Evolutionary conservation across 352 stramenopile genomes (phyloP).

Genomic region (Phytopythium kandeliae): DNA sequence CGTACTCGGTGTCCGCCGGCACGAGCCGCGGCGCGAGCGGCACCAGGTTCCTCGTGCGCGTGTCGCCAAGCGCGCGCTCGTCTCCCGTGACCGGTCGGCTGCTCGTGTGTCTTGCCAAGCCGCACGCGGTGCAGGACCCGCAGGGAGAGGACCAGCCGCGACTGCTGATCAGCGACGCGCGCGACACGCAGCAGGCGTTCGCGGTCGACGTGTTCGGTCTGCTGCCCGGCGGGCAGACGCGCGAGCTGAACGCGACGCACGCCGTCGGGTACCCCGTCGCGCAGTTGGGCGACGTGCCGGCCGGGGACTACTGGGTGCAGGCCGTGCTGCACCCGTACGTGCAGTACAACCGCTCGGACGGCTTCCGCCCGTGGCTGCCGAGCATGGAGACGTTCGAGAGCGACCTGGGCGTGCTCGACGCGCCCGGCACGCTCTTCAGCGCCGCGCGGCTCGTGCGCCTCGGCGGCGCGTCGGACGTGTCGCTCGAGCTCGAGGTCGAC

Average conservation of each 20-base stretch:
- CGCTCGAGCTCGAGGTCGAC: conserved; percentile 36
- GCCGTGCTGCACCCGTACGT: conserved; percentile 56
- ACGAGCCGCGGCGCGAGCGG: background rate
- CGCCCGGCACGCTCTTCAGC: conserved; percentile 59
- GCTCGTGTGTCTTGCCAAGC: conserved; percentile 51
- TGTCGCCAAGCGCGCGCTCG: conserved; percentile 19
- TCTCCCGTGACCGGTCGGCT: conserved; percentile 46
- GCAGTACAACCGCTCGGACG: conserved; percentile 57
- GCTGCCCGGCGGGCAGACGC: conserved; percentile 20
- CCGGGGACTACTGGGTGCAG: conserved; percentile 59
- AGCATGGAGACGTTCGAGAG: conserved; percentile 53
- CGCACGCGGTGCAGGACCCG: conserved; percentile 33
- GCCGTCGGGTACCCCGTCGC: conserved; percentile 41
- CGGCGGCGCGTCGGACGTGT: conserved; percentile 18
- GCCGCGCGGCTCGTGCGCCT: conserved; percentile 42
- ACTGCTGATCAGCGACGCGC: conserved; percentile 40
- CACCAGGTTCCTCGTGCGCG: conserved; percentile 34
- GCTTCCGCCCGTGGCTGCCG: conserved; percentile 34
- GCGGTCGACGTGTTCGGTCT: conserved; percentile 58
- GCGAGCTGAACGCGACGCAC: conserved; percentile 37
- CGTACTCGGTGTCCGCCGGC: conserved; percentile 10
- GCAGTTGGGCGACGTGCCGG: conserved; percentile 33
- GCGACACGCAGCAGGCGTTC: conserved; percentile 52
- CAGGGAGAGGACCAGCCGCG: conserved; percentile 47
- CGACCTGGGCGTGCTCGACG: conserved; percentile 41